A percentile compares a stretch with the other conserved stretches of the same genome.
Conservation (phyloP, 2,329 filamentous ascomycete species). For the Phialocephala subalpina region DNA sequence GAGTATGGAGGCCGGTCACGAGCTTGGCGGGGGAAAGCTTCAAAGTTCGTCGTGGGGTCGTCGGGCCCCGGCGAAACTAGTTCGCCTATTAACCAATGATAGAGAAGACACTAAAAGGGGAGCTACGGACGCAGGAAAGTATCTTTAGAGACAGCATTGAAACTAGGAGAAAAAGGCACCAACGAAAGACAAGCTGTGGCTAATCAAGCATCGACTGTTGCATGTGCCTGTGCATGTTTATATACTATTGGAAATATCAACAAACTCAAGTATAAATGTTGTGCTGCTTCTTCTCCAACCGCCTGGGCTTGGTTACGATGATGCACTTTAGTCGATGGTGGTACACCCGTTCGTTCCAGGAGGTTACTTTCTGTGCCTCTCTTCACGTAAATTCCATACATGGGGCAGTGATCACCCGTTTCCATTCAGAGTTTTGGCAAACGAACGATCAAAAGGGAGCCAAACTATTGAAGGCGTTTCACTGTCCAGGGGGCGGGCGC, state of each 20-base stretch:
- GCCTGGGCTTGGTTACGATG: not conserved
- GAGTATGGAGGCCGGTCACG: conserved; percentile 8
- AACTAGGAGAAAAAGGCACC: not conserved
- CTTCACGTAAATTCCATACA: not conserved
- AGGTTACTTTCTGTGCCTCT: not conserved
- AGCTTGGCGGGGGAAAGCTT: conserved; percentile 14
- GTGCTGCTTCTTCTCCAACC: not conserved
- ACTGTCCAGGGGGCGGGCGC: conserved; percentile 5
- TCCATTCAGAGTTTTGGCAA: not conserved
- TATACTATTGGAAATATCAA: not conserved
- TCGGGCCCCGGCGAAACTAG: not conserved
- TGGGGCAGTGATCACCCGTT: not conserved
- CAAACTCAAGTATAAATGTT: not conserved
- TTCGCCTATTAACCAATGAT: not conserved
- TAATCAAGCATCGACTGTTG: conserved; percentile 2
- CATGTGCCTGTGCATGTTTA: not conserved
- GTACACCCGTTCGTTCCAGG: not conserved
- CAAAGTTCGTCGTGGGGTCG: conserved; percentile 5
- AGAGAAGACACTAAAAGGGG: not conserved
- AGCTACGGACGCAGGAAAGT: not conserved
- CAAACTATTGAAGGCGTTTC: conserved; percentile 5
- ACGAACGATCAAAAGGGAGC: not conserved
- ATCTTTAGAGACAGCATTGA: not conserved
- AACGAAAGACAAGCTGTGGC: conserved; percentile 2
- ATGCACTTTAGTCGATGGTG: not conserved